Base-by-base conservation (phyloP, 1,139 yeast genomes). In the Suhomyces wounanorum region DNA sequence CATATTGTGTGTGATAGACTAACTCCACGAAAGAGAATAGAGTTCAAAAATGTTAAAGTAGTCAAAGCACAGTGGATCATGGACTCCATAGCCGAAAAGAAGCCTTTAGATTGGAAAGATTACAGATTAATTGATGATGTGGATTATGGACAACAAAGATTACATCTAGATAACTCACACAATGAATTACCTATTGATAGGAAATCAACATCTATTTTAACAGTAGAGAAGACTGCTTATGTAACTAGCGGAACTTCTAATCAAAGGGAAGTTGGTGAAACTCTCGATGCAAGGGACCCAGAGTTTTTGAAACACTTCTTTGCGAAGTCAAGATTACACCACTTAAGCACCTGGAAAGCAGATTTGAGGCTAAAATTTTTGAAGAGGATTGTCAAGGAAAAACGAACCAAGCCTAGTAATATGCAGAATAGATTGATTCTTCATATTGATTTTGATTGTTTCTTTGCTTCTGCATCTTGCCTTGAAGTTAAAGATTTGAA, bases 361-460 rank as follows among this genome's bases (percentile, higher is more conserved):
- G 89, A 86, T 45, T 71, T 94, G 23, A 75, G 90, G 47, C 75
- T 83, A 1, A 78, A 79, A 40, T 89, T 87, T 56, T 71, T 84
- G 47, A 65, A 72, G 23, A 67, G 64, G 48, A 78, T 84, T 3
- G 59, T 76, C 0, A 56, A 61, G 3, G 59, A 60, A 8, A 33
- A 39, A 18, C 40, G 52, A 26, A 25, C 14, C 33, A 21, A 9
- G 14, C 33, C 52, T 7, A 63, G 41, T 9, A 42, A 30, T 2
- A 33, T 23, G 2, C 16, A 49, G 2, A 50, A 43, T 4, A 50
- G 68, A 40, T 67, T 78, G 0, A 80, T 91, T 17, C 66, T 91
- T 54, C 98, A 94, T 66, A 78, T 92, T 35, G 99, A 94, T 65
- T 94, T 90, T 66, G 99, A 94, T 65, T 90, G 96, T 57, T 94